Conservation (phyloP, 2,329 filamentous ascomycete genomes). For the Exophiala sp. region DNA sequence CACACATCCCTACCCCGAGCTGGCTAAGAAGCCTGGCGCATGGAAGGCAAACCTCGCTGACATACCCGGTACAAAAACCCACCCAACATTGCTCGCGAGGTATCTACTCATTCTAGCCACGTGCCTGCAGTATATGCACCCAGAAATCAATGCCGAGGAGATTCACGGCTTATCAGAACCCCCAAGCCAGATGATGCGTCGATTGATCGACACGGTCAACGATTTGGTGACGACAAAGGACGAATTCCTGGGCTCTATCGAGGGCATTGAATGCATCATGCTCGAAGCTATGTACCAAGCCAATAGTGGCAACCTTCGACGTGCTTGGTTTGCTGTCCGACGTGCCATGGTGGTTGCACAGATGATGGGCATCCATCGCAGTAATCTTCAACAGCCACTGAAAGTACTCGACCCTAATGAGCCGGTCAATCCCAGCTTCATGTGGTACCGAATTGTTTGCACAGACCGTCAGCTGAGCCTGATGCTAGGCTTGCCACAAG, state of each 20-base stretch:
- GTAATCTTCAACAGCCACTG: constrained; percentile 7
- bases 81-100: constrained; percentile 43
- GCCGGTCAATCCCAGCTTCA: constrained; percentile 24
- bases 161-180: background rate
- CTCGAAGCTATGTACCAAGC: constrained; percentile 40
- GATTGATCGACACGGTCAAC: constrained; percentile 32
- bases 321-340: constrained; percentile 38
- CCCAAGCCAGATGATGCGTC: background rate
- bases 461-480: constrained; percentile 40
- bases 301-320: constrained; percentile 41
- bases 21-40: too few species aligned
- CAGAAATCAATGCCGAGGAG: constrained; percentile 11
- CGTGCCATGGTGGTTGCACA: constrained; percentile 42
- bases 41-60: background rate
- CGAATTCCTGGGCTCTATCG: constrained; percentile 36
- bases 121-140: constrained; percentile 47
- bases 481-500: constrained; percentile 39
- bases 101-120: constrained; percentile 47
- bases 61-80: background rate
- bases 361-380: constrained; percentile 40
- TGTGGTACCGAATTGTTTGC: constrained; percentile 41
- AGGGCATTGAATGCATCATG: constrained; percentile 44
- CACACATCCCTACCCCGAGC: too few species aligned
- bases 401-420: constrained; percentile 15
- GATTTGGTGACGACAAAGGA: constrained; percentile 39